These are phyloP conservation scores for Neoscytalidium dimidiatum DNA, from an alignment of 2,329 filamentous ascomycete genomes.

Conservation along the genomic window DNA sequence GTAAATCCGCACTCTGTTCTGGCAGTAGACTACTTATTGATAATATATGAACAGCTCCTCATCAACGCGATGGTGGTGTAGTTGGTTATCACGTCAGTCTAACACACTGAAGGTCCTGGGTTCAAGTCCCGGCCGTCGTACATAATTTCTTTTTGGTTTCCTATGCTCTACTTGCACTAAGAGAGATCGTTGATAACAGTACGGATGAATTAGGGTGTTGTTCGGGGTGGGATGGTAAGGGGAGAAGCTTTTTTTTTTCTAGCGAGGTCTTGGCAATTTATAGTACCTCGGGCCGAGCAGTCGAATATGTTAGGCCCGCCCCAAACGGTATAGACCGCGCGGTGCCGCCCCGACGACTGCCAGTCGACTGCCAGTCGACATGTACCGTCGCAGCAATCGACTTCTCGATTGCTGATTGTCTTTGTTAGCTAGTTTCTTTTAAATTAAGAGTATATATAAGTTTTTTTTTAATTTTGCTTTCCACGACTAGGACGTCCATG, in stretches of 20 bases:
- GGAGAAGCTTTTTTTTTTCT: too few relatives aligned
- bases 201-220: not conserved
- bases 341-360: too few relatives aligned
- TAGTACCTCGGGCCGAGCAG: too few relatives aligned
- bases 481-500: not conserved
- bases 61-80: constrained; percentile 34
- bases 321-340: too few relatives aligned
- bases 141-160: not conserved
- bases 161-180: not conserved
- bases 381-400: too few relatives aligned
- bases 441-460: not conserved
- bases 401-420: too few relatives aligned
- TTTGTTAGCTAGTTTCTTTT: too few relatives aligned
- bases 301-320: too few relatives aligned
- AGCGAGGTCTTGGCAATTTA: too few relatives aligned
- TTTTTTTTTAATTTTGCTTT: too few relatives aligned
- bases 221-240: not conserved
- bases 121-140: constrained; percentile 13
- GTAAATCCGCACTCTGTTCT: too few relatives aligned
- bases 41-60: not conserved
- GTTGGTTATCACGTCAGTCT: constrained; percentile 51
- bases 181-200: not conserved
- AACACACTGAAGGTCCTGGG: constrained; percentile 30
- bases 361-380: too few relatives aligned
- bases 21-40: not conserved